These are phyloP conservation scores for Groenewaldozyma auringiensis DNA, from an alignment of 1,139 yeast species.

Conservation along the genomic window DNA sequence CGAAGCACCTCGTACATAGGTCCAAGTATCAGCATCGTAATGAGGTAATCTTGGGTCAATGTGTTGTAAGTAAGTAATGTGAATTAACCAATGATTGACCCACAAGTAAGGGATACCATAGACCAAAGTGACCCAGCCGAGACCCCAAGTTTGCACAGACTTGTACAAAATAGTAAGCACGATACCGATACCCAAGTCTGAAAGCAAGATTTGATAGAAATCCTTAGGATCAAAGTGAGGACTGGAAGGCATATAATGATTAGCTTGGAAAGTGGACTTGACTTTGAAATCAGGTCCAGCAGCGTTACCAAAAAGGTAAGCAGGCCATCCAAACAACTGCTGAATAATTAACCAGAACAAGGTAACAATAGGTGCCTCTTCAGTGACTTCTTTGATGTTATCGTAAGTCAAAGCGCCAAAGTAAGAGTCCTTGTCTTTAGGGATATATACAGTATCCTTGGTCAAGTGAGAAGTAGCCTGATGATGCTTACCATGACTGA, in stretches of 20 bases:
- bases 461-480: conserved; percentile 79
- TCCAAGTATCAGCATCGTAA: conserved; percentile 69
- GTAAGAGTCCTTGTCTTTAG: conserved; percentile 54
- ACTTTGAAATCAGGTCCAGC: conserved; percentile 66
- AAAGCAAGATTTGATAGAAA: conserved; percentile 58
- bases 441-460: conserved; percentile 78
- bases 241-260: conserved; percentile 65
- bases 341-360: conserved; percentile 51
- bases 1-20: conserved; percentile 83
- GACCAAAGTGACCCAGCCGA: conserved; percentile 55
- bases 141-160: conserved; percentile 58
- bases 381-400: conserved; percentile 35
- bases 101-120: conserved; percentile 73
- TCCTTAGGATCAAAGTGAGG: conserved; percentile 68
- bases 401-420: conserved; percentile 27
- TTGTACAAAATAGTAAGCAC: conserved; percentile 51
- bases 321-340: conserved; percentile 71
- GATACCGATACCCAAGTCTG: conserved; percentile 62
- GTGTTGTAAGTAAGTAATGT: conserved; percentile 79
- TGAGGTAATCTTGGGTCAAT: conserved; percentile 77
- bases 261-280: conserved; percentile 42
- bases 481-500: conserved; percentile 77
- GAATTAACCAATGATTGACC: conserved; percentile 87
- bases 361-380: conserved; percentile 67
- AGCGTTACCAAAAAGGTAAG: conserved; percentile 59